Conservation (phyloP, 2,329 filamentous ascomycete species). For the Arthrobotrys iridis region DNA sequence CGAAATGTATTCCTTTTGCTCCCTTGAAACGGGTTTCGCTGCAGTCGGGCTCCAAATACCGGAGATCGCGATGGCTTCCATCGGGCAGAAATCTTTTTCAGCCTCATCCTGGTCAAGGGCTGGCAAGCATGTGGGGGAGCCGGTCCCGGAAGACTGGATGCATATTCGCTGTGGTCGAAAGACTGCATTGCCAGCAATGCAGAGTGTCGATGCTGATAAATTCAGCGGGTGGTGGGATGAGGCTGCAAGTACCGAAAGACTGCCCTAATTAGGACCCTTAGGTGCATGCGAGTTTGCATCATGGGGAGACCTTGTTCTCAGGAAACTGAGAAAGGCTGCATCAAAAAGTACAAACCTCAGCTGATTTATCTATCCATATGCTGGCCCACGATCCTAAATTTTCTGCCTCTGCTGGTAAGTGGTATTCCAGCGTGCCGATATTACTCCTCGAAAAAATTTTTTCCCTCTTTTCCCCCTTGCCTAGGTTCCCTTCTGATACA, state of each 20-base stretch:
- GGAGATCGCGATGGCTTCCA: slow-evolving; percentile 31
- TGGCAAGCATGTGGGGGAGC: slow-evolving; percentile 24
- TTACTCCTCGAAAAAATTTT: too few relatives aligned
- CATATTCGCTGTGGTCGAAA: slow-evolving; percentile 26
- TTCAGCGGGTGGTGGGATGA: neutral
- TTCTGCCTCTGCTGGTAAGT: neutral
- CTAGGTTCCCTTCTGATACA: neutral
- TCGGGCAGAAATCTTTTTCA: slow-evolving; percentile 18
- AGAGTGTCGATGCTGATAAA: neutral
- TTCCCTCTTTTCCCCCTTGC: too few relatives aligned
- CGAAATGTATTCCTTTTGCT: neutral
- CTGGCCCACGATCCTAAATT: neutral
- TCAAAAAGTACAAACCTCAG: neutral
- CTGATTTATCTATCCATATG: neutral
- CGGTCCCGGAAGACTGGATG: neutral
- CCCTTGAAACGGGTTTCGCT: neutral
- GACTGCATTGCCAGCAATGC: neutral
- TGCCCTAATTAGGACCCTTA: neutral
- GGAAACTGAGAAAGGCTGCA: slow-evolving; percentile 25
- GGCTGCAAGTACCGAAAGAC: neutral
- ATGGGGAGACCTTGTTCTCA: slow-evolving; percentile 26
- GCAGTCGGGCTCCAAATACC: neutral
- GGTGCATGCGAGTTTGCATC: slow-evolving; percentile 27
- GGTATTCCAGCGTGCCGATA: too few relatives aligned
- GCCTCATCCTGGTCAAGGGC: slow-evolving; percentile 26